Percentiles rank a stretch among this genome's conserved stretches.
phyloP scores from a whole-genome alignment of 2,329 filamentous ascomycete species.

The Stagonosporopsis rhizophila region DNA sequence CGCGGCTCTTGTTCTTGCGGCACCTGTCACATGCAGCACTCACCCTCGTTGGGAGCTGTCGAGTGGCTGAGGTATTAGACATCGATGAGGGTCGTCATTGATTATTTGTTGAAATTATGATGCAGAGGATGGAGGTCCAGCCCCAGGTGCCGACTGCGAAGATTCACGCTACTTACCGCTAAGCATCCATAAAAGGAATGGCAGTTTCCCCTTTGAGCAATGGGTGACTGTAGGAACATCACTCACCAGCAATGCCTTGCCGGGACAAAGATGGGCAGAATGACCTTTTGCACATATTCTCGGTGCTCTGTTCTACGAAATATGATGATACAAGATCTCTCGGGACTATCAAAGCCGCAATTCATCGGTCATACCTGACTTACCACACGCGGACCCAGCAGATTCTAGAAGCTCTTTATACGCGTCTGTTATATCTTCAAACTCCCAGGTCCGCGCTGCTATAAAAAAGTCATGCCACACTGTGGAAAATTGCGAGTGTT shows the following conservation, averaged over 20 bases:
- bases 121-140: not conserved
- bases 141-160: not conserved
- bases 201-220: not conserved
- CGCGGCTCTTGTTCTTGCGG: constrained; percentile 20
- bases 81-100: not conserved
- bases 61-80: constrained; percentile 1
- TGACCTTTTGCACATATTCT: too few species aligned
- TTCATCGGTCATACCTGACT: not conserved
- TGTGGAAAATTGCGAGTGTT: not conserved
- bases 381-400: not conserved
- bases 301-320: too few species aligned
- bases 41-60: constrained; percentile 15
- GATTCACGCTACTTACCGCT: not conserved
- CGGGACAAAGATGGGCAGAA: too few species aligned
- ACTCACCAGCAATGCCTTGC: too few species aligned
- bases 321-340: too few species aligned
- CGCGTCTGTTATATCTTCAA: not conserved
- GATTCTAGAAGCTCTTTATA: not conserved
- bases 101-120: not conserved
- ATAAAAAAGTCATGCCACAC: not conserved
- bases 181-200: not conserved
- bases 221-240: not conserved
- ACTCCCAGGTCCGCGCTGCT: not conserved
- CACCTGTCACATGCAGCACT: constrained; percentile 22
- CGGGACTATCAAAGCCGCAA: not conserved